Evolutionary conservation across 495 filamentous ascomycete genomes (phyloP).

Genomic region (Pyrenula massariospora): DNA sequence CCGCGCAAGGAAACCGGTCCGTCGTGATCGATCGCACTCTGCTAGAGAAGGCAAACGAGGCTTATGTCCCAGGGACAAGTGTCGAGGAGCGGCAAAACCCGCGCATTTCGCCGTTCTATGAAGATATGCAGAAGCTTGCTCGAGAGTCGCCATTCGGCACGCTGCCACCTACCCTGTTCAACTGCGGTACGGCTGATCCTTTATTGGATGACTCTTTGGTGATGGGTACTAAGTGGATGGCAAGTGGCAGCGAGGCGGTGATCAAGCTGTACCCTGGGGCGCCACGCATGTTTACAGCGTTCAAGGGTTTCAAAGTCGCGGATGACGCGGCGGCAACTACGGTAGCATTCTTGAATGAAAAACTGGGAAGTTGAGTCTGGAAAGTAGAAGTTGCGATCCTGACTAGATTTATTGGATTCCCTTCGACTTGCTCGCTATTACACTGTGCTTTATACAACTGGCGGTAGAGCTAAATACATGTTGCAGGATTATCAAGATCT

Average conservation of each 20-base stretch:
- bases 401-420: not conserved
- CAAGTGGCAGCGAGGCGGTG: conserved; percentile 34
- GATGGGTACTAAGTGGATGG: conserved; percentile 40
- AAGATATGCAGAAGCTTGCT: conserved; percentile 19
- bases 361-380: not conserved
- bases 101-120: conserved; percentile 28
- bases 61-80: conserved; percentile 28
- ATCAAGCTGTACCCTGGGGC: conserved; percentile 39
- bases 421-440: not conserved
- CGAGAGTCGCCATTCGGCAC: conserved; percentile 10
- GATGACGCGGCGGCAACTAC: conserved; percentile 8
- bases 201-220: conserved; percentile 43
- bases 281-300: conserved; percentile 31
- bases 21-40: conserved; percentile 24
- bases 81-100: conserved; percentile 20
- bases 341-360: conserved; percentile 6
- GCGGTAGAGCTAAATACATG: not conserved
- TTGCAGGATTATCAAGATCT: not conserved
- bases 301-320: conserved; percentile 17
- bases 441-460: not conserved
- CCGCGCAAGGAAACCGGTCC: conserved; percentile 6
- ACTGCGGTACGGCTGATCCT: conserved; percentile 38
- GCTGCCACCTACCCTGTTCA: conserved; percentile 40
- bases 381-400: not conserved
- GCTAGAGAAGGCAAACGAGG: conserved; percentile 26